Conservation (phyloP, 2,329 filamentous ascomycete genomes). For the Diaporthe eres region DNA sequence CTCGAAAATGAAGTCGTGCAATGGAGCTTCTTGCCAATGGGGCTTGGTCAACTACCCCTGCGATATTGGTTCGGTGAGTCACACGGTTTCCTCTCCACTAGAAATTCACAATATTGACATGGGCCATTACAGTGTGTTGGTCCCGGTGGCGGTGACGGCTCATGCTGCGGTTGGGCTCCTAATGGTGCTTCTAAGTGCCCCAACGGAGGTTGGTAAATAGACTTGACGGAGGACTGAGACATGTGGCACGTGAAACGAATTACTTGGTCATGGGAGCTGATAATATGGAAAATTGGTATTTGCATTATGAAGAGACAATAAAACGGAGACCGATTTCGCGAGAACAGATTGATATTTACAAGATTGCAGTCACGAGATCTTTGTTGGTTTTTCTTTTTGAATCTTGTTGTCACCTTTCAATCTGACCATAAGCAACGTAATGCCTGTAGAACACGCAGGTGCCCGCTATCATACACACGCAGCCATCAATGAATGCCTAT, state of each 20-base stretch:
- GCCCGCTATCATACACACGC: no score
- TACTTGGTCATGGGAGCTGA: background rate
- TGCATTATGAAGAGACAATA: background rate
- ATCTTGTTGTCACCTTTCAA: background rate
- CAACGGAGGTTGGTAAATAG: constrained; percentile 9
- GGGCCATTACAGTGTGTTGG: background rate
- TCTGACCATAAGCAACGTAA: background rate
- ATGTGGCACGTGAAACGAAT: background rate
- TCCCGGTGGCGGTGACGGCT: background rate
- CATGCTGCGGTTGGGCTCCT: background rate
- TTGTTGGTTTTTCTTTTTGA: background rate
- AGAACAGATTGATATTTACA: background rate
- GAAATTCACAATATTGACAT: background rate
- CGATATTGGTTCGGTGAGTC: background rate
- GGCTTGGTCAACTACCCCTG: background rate
- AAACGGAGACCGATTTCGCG: background rate
- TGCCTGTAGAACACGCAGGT: background rate
- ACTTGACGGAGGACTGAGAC: background rate
- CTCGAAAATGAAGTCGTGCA: background rate
- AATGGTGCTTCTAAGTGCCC: background rate
- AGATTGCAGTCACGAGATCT: background rate
- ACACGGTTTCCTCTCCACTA: background rate
- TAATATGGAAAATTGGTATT: background rate
- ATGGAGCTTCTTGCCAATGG: background rate
- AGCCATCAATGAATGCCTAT: no score